Base-by-base conservation (phyloP, 2,329 filamentous ascomycete genomes). In the Macrophomina tecta region DNA sequence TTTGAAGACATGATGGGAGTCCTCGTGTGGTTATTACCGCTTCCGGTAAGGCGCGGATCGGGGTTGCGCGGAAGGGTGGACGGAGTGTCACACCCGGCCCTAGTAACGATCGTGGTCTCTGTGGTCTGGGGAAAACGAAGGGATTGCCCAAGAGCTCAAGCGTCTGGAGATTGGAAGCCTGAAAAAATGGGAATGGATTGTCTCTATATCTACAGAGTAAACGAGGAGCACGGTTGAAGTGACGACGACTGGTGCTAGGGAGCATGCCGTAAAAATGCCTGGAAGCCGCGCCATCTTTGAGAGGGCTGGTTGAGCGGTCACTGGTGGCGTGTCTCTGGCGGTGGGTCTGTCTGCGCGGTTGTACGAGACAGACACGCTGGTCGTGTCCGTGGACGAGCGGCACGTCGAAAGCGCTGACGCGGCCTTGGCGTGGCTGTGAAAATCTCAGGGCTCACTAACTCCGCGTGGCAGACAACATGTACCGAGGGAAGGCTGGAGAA, bases 341-440 rank as follows among this genome's bases (percentile, higher is more conserved):
- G 58, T 62, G 58, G 58, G 58, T 18, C 58, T 16, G 32, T 40
- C 38, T 49, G 42, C 58, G 58, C 32, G 7, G 23, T 38, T 49
- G 23, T 62, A 28, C 18, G 32, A n/a, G 18, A 28, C 58, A 49
- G 49, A 38, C 58, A 49, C 16, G 55, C 12, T 38, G 36, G 12
- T 42, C 16, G 11, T 45, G 55, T 18, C 28, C 45, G 58, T 18
- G 23, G 45, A 62, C 42, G 42, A 36, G 58, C n/a, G 42, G 9
- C 38, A 30, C n/a, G 58, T 62, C 58, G 58, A 38, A 28, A 61
- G 56, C 40, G 58, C 30, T 62, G 58, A 62, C 58, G 58, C 58
- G 58, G 42, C 58, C 58, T 62, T 62, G 58, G 58, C 58, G 58
- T 62, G 58, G 45, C 58, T 38, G 58, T 49, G 58, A 32, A 49